phyloP scores from a whole-genome alignment of 257 asterid genomes.

The Dorcoceras hygrometricum region DNA sequence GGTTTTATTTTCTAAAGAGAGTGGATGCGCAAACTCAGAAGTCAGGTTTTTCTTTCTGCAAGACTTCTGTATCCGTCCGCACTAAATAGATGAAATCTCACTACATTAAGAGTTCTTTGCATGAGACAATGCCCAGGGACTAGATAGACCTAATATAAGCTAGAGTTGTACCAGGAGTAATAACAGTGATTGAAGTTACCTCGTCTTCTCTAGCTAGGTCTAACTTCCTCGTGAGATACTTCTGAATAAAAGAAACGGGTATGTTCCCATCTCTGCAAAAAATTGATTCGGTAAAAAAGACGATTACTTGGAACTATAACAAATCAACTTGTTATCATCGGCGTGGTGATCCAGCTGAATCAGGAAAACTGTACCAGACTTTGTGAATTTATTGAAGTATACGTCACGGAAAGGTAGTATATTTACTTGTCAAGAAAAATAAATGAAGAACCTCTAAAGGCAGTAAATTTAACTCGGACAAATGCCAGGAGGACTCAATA shows the following conservation, averaged over 20 bases:
- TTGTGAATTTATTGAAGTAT: neutral
- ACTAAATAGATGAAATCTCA: too few relatives aligned
- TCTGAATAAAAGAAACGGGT: conserved; percentile 71
- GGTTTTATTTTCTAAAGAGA: too few relatives aligned
- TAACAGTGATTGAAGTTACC: conserved; percentile 40
- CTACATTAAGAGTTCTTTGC: neutral
- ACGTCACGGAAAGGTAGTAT: neutral
- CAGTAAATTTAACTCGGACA: neutral
- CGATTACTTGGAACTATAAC: neutral
- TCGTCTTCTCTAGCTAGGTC: conserved; percentile 74
- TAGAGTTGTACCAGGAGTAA: conserved; percentile 5
- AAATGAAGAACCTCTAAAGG: neutral
- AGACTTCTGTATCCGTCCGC: too few relatives aligned
- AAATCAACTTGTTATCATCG: neutral
- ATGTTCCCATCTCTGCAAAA: conserved; percentile 75
- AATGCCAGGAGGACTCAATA: conserved; percentile 6
- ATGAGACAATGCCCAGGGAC: neutral
- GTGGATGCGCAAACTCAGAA: too few relatives aligned
- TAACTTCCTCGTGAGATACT: conserved; percentile 79
- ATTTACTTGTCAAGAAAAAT: neutral
- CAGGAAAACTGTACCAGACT: conserved; percentile 4
- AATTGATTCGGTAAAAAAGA: conserved; percentile 14
- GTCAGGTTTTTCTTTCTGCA: too few relatives aligned
- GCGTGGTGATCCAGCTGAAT: conserved; percentile 2
- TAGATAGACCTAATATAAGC: neutral